A percentile compares a stretch with the other conserved stretches of the same genome.
Conservation (phyloP, 768 basidiomycete genomes). For the Mycena leptocephala region DNA sequence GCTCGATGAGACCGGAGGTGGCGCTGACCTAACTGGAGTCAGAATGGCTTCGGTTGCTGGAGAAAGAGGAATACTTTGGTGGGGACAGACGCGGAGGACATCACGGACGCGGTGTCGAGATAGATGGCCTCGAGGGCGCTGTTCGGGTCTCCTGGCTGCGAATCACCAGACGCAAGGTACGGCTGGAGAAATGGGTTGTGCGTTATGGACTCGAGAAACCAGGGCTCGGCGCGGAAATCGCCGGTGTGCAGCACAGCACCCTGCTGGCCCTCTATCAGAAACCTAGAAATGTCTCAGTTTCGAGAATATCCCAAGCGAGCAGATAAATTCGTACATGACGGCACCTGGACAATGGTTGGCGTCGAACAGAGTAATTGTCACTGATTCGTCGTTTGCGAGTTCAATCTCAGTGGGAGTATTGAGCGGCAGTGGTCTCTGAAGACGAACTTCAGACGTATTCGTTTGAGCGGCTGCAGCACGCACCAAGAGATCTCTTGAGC, state of each 20-base stretch:
- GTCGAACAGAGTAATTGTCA: slow-evolving; percentile 87
- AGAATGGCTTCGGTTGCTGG: background rate
- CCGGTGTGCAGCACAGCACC: slow-evolving; percentile 93
- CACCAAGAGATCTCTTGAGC: slow-evolving; percentile 81
- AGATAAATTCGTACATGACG: slow-evolving; percentile 76
- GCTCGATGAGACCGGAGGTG: slow-evolving; percentile 73
- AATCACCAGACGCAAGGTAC: slow-evolving; percentile 67
- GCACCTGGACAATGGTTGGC: slow-evolving; percentile 98
- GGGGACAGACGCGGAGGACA: slow-evolving; percentile 67
- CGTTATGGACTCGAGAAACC: slow-evolving; percentile 78
- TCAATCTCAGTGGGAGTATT: slow-evolving; percentile 77
- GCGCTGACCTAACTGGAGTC: slow-evolving; percentile 69
- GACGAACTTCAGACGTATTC: background rate
- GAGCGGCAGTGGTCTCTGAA: slow-evolving; percentile 71
- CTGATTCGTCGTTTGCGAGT: slow-evolving; percentile 68
- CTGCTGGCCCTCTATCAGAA: slow-evolving; percentile 80
- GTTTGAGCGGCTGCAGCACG: slow-evolving; percentile 36
- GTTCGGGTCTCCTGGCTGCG: slow-evolving; percentile 21
- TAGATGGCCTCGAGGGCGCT: slow-evolving; percentile 83
- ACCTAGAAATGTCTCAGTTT: slow-evolving; percentile 65
- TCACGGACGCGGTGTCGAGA: slow-evolving; percentile 84
- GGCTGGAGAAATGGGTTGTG: slow-evolving; percentile 82
- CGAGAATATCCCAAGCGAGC: background rate
- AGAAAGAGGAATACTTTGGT: slow-evolving; percentile 65
- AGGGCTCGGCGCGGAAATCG: slow-evolving; percentile 91